Percentiles rank a stretch among this genome's conserved stretches.
phyloP scores from a whole-genome alignment of 208 protist species.

The Wallacemonas collosoma region DNA sequence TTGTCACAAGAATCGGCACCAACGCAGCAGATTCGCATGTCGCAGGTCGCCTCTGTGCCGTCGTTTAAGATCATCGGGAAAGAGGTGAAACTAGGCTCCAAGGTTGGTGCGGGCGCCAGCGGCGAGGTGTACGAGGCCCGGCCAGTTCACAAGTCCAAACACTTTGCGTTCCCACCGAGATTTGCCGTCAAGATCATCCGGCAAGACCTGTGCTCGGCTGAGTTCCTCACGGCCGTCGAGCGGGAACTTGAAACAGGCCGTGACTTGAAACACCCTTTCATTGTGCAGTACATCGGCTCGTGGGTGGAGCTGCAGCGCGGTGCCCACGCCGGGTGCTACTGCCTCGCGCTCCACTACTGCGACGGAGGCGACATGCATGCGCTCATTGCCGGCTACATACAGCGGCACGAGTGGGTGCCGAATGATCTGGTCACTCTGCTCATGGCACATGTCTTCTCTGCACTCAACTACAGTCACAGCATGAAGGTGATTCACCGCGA shows the following conservation, averaged over 20 bases:
- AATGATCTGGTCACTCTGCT: constrained; percentile 59
- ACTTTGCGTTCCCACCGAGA: constrained; percentile 38
- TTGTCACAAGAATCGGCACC: too few species aligned
- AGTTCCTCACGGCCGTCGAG: constrained; percentile 36
- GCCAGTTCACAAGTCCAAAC: constrained; percentile 12
- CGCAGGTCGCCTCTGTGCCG: not conserved
- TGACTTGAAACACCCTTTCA: constrained; percentile 62
- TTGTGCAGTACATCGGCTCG: constrained; percentile 78
- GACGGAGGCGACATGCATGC: constrained; percentile 81
- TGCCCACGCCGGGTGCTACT: constrained; percentile 59
- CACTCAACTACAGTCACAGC: constrained; percentile 88
- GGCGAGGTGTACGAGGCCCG: constrained; percentile 57
- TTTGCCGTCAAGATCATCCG: constrained; percentile 85
- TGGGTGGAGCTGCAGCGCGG: constrained; percentile 63
- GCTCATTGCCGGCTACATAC: constrained; percentile 45
- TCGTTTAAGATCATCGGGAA: constrained; percentile 46
- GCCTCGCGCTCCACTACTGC: constrained; percentile 85
- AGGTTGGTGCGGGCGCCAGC: constrained; percentile 58
- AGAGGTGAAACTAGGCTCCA: constrained; percentile 52
- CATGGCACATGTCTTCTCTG: constrained; percentile 84
- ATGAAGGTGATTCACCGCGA: constrained; percentile 88
- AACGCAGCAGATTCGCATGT: not conserved
- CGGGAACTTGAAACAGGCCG: constrained; percentile 61
- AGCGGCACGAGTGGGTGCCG: constrained; percentile 26
- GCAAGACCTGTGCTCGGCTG: constrained; percentile 35